Percentiles rank a stretch among this genome's conserved stretches.
These are phyloP conservation scores for Fomitopsis serialis DNA, from an alignment of 768 basidiomycete species.

Conservation along the genomic window DNA sequence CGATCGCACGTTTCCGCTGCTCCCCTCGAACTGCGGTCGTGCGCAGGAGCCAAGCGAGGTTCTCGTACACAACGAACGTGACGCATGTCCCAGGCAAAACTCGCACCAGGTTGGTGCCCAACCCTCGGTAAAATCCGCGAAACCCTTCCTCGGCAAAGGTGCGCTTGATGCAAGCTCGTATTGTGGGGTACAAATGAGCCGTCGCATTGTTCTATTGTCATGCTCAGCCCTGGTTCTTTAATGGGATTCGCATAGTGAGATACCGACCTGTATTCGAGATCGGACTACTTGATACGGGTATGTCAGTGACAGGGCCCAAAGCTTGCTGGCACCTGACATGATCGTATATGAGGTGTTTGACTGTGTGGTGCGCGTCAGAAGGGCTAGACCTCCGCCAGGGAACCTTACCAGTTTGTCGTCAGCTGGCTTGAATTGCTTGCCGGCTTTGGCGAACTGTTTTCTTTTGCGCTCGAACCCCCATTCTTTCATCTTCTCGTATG, in stretches of 20 bases:
- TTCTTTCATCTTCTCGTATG: conserved; percentile 92
- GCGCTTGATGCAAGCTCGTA: conserved; percentile 70
- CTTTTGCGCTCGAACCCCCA: conserved; percentile 82
- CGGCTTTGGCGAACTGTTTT: conserved; percentile 52
- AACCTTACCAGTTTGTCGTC: conserved; percentile 80
- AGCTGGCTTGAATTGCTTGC: conserved; percentile 59
- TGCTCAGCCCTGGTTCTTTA: background rate
- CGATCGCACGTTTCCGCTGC: conserved; percentile 4
- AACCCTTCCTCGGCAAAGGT: conserved; percentile 82
- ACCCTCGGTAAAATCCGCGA: conserved; percentile 88
- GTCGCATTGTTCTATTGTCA: conserved; percentile 58
- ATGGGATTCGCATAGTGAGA: background rate
- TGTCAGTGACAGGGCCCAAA: conserved; percentile 75
- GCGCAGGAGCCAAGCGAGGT: conserved; percentile 77
- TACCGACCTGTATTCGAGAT: conserved; percentile 81
- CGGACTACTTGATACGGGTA: conserved; percentile 98
- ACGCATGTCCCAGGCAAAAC: conserved; percentile 97
- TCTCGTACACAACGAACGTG: conserved; percentile 97
- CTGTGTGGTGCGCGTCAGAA: conserved; percentile 34
- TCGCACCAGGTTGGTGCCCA: conserved; percentile 89
- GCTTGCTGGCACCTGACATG: conserved; percentile 89
- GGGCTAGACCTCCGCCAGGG: background rate
- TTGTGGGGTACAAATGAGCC: conserved; percentile 69
- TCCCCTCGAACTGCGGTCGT: conserved; percentile 56
- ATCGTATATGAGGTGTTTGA: conserved; percentile 87